Evolutionary conservation across 1,139 yeast genomes (phyloP).

Genomic region (Blastobotrys aristatus): DNA sequence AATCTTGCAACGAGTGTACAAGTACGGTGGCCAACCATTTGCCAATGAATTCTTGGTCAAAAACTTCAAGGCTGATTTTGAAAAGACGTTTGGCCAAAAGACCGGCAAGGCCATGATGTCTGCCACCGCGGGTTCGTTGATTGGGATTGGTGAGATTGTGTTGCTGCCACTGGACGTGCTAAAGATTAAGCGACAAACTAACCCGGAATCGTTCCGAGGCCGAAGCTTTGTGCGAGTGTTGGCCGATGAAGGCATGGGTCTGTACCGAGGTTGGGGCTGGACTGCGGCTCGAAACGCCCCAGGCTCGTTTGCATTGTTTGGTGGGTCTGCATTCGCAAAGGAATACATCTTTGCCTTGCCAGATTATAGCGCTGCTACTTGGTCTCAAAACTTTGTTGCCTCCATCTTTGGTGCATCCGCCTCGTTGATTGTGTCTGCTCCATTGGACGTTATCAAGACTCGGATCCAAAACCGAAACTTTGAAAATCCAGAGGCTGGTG

Average conservation of each 20-base stretch:
- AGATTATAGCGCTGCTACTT: constrained; percentile 87
- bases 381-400: constrained; percentile 91
- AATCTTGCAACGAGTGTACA: constrained; percentile 94
- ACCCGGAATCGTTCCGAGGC: constrained; percentile 97
- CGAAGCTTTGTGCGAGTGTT: constrained; percentile 88
- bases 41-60: constrained; percentile 86
- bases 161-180: constrained; percentile 92
- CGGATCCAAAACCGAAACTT: constrained; percentile 96
- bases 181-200: constrained; percentile 97
- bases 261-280: constrained; percentile 99
- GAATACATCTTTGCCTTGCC: constrained; percentile 83
- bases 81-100: constrained; percentile 78
- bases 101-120: constrained; percentile 95
- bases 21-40: constrained; percentile 98
- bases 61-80: constrained; percentile 68
- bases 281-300: constrained; percentile 99
- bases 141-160: constrained; percentile 97
- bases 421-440: constrained; percentile 93
- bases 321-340: constrained; percentile 98
- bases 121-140: constrained; percentile 95
- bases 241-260: constrained; percentile 84
- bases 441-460: constrained; percentile 96
- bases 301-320: constrained; percentile 94
- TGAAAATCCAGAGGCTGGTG: constrained; percentile 91
- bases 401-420: constrained; percentile 99